Evolutionary conservation across 2,329 filamentous ascomycete genomes (phyloP).

Genomic region (Xylariaceae sp.): DNA sequence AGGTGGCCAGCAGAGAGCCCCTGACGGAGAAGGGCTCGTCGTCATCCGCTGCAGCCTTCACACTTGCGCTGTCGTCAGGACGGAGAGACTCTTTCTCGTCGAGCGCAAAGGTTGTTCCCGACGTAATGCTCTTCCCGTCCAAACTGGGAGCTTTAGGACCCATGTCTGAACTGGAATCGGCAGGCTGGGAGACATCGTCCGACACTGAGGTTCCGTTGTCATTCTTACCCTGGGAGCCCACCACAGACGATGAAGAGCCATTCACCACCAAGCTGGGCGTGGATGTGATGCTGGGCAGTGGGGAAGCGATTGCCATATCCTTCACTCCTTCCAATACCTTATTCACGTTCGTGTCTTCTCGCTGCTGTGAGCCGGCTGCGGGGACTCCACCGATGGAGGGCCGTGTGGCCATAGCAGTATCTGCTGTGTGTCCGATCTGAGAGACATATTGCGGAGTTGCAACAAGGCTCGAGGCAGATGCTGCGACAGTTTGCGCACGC

Average conservation of each 20-base stretch:
- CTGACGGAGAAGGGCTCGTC: conserved; percentile 79
- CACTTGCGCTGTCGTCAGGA: conserved; percentile 92
- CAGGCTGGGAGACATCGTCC: conserved; percentile 53
- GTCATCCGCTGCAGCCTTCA: conserved; percentile 81
- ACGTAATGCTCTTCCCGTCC: conserved; percentile 91
- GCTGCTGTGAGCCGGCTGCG: conserved; percentile 5
- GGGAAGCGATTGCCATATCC: conserved; percentile 18
- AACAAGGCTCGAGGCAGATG: conserved; percentile 17
- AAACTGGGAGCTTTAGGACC: conserved; percentile 82
- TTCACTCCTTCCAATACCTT: conserved; percentile 21
- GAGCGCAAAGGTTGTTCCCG: conserved; percentile 89
- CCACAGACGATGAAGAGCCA: conserved; percentile 40
- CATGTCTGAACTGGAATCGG: conserved; percentile 61
- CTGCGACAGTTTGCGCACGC: conserved; percentile 21
- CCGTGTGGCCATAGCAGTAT: conserved; percentile 16
- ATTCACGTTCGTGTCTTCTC: conserved; percentile 13
- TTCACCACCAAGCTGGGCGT: conserved; percentile 47
- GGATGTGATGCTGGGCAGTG: conserved; percentile 18
- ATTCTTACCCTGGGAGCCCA: conserved; percentile 31
- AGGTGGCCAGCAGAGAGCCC: conserved; percentile 71
- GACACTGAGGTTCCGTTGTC: conserved; percentile 37
- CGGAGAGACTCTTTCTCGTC: conserved; percentile 95
- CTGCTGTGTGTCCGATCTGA: conserved; percentile 7
- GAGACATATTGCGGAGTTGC: conserved; percentile 8
- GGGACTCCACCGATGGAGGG: conserved; percentile 14